Base-by-base conservation (phyloP, 495 filamentous ascomycete species). In the Neurospora terricola region DNA sequence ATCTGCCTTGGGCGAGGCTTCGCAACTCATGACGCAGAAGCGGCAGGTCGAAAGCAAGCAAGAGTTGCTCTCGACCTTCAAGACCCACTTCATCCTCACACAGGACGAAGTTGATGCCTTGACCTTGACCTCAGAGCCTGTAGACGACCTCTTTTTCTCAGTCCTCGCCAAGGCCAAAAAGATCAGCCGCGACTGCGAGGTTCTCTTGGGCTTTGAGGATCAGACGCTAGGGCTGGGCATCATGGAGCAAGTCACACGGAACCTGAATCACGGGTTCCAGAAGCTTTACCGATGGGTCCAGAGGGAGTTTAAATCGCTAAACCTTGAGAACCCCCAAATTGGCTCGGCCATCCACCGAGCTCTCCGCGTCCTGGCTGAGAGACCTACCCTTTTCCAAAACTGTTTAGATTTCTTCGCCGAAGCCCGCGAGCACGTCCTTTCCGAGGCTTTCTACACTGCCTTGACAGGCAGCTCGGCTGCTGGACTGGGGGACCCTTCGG, bases 251-350 rank as follows among this genome's bases (percentile, higher is more conserved):
- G 93, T 90, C 72, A 92, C 93, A 14, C 90, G 91, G 72, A 89
- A 92, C 45, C 87, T 99, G n/a, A 96, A 97, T 79, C 87, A 87
- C 14, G 95, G 92, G 14, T 98, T 96, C 78, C 95, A 98, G 81
- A 98, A 97, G 80, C 86, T 98, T 11, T 97, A 95, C 80, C 88
- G 90, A 74, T 98, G 96, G 96, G 91, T 97, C 10, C 94, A 98
- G 80, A 89, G 91, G 39, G 94, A 98, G 77, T 94, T 99, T 84
- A 95, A 94, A 80, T 90, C 91, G 2, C 82, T 98, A 66, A 96
- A 98, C 79, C 87, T 99, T 14, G 96, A 98, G 79, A 97, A 94
- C 78, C 95, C 95, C 5, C 94, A 97, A 73, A 94, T 99, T 75
- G 94, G 91, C 77, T 88, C 92, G 38, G 88, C 93, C 12, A 94